Percentiles rank a stretch among this genome's conserved stretches.
These are phyloP conservation scores for Tetrahymena borealis DNA, from an alignment of 73 alveolate genomes.

Conservation along the genomic window DNA sequence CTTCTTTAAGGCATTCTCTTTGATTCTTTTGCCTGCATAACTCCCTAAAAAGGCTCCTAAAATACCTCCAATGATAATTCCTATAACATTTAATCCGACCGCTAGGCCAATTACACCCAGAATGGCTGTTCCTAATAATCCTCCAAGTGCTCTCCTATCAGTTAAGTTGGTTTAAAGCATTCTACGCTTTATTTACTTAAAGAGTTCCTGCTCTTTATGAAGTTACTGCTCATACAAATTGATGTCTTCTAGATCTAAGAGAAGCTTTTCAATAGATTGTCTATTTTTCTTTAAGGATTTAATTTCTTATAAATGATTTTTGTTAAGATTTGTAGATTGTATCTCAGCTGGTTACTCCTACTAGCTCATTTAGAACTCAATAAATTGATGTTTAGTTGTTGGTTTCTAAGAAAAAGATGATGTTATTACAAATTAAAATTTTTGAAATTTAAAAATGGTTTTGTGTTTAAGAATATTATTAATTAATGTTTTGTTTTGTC, in stretches of 20 bases:
- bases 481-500: not conserved
- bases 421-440: not conserved
- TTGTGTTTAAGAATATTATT: not conserved
- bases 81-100: not conserved
- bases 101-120: not conserved
- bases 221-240: not conserved
- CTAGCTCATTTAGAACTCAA: not conserved
- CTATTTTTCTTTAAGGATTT: not conserved
- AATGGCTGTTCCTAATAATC: not conserved
- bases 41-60: not conserved
- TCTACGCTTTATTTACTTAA: not conserved
- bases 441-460: not conserved
- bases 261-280: not conserved
- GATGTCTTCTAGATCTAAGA: not conserved
- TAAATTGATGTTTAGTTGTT: not conserved
- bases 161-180: not conserved
- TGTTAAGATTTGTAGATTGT: not conserved
- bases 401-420: not conserved
- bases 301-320: not conserved
- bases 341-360: not conserved
- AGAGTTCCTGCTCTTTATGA: not conserved
- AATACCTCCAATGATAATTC: not conserved
- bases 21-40: not conserved
- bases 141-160: not conserved
- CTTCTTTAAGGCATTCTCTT: not conserved